Conservation (phyloP, 345 rosid genomes). For the Mallotus nudiflorus region DNA sequence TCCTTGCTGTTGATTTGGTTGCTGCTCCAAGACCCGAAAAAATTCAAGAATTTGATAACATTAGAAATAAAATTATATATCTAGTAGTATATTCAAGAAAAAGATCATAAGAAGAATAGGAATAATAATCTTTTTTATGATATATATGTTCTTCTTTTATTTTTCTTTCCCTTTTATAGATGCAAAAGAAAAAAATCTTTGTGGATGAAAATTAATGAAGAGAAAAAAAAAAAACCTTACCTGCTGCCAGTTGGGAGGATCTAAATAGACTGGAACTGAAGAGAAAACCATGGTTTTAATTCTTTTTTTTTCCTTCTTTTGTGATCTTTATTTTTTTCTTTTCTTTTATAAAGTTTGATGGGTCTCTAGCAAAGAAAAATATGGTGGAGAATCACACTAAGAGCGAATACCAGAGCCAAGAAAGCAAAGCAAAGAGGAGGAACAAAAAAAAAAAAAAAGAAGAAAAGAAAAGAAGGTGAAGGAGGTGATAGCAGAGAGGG, state of each 20-base stretch:
- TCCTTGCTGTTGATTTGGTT: conserved; percentile 35
- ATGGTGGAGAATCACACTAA: conserved; percentile 69
- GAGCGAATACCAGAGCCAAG: conserved; percentile 44
- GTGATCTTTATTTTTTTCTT: conserved; percentile 25
- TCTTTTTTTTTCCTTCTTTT: conserved; percentile 9
- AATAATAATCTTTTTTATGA: conserved; percentile 48
- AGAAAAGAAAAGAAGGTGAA: conserved; percentile 21
- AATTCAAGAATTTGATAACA: conserved; percentile 11
- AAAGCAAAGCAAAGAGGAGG: conserved; percentile 48
- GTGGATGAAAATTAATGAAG: conserved; percentile 25
- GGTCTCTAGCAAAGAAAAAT: conserved; percentile 51
- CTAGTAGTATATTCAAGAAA: conserved; percentile 54
- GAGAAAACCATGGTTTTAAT: conserved; percentile 63
- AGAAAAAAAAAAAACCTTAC: conserved; percentile 32
- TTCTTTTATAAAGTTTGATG: conserved; percentile 64
- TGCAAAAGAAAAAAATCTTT: neutral
- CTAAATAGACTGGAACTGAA: conserved; percentile 61
- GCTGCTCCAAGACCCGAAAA: conserved; percentile 29
- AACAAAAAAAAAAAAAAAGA: conserved; percentile 25
- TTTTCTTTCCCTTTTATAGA: neutral
- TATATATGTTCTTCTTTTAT: conserved; percentile 20
- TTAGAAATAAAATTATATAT: conserved; percentile 27
- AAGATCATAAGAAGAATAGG: conserved; percentile 44
- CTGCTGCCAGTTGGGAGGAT: conserved; percentile 78
- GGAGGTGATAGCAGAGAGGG: conserved; percentile 33